phyloP scores from a whole-genome alignment of 176 grass and related monocot genomes.

The Oryza rufipogon region DNA sequence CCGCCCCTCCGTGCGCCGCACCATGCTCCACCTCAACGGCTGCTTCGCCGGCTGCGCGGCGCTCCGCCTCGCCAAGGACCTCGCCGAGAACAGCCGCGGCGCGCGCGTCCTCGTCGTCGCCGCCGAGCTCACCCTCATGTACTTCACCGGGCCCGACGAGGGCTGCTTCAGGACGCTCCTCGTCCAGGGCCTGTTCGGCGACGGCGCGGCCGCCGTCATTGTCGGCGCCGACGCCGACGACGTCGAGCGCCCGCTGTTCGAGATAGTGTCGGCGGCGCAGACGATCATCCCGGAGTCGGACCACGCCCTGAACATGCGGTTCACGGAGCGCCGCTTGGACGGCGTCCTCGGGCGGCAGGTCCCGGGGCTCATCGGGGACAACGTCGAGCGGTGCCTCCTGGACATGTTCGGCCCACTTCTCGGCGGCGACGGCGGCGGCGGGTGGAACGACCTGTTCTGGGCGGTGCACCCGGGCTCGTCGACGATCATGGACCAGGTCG shows the following conservation, averaged over 20 bases:
- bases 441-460: slow-evolving; percentile 56
- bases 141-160: too few species aligned
- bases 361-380: slow-evolving; percentile 20
- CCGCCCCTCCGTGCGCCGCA: too few species aligned
- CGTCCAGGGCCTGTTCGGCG: slow-evolving; percentile 45
- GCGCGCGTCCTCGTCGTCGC: too few species aligned
- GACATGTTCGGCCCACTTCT: too few species aligned
- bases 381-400: slow-evolving; percentile 48
- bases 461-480: slow-evolving; percentile 41
- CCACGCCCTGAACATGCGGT: slow-evolving; percentile 36
- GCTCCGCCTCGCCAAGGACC: too few species aligned
- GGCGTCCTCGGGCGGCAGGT: slow-evolving; percentile 22
- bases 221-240: background rate
- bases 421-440: background rate
- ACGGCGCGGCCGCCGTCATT: slow-evolving; percentile 7
- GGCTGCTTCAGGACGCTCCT: slow-evolving; percentile 30
- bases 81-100: too few species aligned
- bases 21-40: too few species aligned
- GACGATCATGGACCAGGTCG: slow-evolving; percentile 35
- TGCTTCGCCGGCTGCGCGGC: too few species aligned
- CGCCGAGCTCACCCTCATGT: too few species aligned
- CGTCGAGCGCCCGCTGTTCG: background rate
- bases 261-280: slow-evolving; percentile 46
- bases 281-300: slow-evolving; percentile 45
- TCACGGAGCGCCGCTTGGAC: slow-evolving; percentile 29